Evolutionary conservation across 257 asterid species (phyloP).

Genomic region (Voacanga thouarsii): DNA sequence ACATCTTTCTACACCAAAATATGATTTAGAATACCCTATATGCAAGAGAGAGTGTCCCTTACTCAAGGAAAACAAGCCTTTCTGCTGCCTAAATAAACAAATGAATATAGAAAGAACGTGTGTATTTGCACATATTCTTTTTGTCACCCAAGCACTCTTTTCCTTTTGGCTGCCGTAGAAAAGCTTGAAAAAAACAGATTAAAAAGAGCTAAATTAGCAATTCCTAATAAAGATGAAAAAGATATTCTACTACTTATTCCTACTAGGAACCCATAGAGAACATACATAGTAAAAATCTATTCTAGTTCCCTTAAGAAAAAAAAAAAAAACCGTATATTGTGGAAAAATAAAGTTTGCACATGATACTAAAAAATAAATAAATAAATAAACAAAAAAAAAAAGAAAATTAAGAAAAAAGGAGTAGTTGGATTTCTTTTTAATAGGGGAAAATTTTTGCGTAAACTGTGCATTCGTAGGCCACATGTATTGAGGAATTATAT

Average conservation of each 20-base stretch:
- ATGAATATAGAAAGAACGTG: background rate
- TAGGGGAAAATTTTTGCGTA: too few species aligned
- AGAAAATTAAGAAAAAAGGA: too few species aligned
- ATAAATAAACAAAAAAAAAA: too few species aligned
- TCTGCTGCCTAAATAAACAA: background rate
- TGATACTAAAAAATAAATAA: too few species aligned
- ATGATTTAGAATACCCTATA: background rate
- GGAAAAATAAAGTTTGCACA: too few species aligned
- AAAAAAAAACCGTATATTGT: too few species aligned
- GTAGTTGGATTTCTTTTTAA: background rate
- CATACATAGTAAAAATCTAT: background rate
- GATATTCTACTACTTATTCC: background rate
- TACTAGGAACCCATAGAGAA: conserved; percentile 2
- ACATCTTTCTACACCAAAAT: too few species aligned
- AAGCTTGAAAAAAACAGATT: background rate
- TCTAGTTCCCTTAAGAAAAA: too few species aligned
- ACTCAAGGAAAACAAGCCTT: background rate
- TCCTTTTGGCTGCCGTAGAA: background rate
- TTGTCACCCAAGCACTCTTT: background rate
- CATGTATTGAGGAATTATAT: too few species aligned
- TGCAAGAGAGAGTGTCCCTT: background rate
- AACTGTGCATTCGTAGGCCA: too few species aligned
- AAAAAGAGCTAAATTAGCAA: background rate
- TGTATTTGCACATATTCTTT: background rate
- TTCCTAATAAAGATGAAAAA: background rate